phyloP scores from a whole-genome alignment of 192 early-diverging fungal species.

The Funneliformis mosseae region DNA sequence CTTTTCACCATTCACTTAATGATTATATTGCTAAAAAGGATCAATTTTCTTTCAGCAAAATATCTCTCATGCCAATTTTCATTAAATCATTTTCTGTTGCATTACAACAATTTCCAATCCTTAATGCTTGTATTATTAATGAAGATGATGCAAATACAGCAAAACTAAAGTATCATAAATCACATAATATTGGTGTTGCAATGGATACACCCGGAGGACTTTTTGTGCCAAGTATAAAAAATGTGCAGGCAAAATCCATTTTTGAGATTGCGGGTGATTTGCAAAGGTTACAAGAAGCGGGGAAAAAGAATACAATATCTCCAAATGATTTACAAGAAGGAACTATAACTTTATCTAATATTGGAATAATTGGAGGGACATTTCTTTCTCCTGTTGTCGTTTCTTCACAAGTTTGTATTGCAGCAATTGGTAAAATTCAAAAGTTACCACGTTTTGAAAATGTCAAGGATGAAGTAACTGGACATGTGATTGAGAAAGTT shows the following conservation, averaged over 20 bases:
- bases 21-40: constrained; percentile 51
- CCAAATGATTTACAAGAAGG: constrained; percentile 76
- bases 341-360: constrained; percentile 92
- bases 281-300: constrained; percentile 67
- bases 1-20: constrained; percentile 71
- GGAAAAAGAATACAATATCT: constrained; percentile 60
- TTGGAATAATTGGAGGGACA: constrained; percentile 93
- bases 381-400: constrained; percentile 89
- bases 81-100: constrained; percentile 89
- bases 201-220: constrained; percentile 98
- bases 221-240: constrained; percentile 93
- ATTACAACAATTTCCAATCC: constrained; percentile 77
- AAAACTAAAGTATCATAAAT: constrained; percentile 70
- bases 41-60: constrained; percentile 64
- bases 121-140: constrained; percentile 74
- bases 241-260: constrained; percentile 82
- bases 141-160: constrained; percentile 48
- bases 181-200: constrained; percentile 93
- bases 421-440: constrained; percentile 83
- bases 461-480: constrained; percentile 50
- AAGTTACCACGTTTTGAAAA: constrained; percentile 82
- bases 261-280: constrained; percentile 90
- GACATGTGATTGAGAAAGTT: constrained; percentile 62
- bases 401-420: constrained; percentile 84
- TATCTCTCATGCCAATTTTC: constrained; percentile 95